A percentile compares a stretch with the other conserved stretches of the same genome.
Evolutionary conservation across 257 asterid genomes (phyloP).

Genomic region (Dorcoceras hygrometricum): DNA sequence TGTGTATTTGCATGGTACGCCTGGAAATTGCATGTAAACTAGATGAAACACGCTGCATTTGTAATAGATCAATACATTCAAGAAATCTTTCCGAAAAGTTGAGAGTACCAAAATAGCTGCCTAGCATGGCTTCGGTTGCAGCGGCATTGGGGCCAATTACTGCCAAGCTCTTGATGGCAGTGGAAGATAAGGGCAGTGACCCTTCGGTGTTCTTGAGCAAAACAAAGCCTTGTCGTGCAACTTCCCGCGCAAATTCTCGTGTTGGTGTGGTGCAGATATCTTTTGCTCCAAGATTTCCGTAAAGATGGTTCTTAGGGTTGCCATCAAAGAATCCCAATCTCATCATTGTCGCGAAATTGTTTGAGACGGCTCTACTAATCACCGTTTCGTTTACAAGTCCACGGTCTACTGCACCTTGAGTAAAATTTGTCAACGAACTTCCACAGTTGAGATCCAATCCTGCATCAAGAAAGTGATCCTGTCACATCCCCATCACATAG

Average conservation of each 20-base stretch:
- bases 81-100: neutral
- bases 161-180: constrained; percentile 60
- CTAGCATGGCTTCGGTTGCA: constrained; percentile 64
- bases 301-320: constrained; percentile 53
- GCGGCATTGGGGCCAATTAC: constrained; percentile 89
- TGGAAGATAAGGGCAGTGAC: constrained; percentile 60
- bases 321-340: constrained; percentile 94
- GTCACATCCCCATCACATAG: neutral
- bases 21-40: constrained; percentile 30
- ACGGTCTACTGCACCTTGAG: constrained; percentile 56
- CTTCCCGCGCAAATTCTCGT: constrained; percentile 81
- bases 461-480: constrained; percentile 23
- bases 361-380: constrained; percentile 51
- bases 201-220: constrained; percentile 63
- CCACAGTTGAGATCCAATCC: constrained; percentile 93
- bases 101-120: constrained; percentile 66
- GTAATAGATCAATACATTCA: neutral
- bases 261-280: constrained; percentile 66
- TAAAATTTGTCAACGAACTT: constrained; percentile 34
- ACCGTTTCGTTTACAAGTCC: constrained; percentile 62
- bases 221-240: constrained; percentile 81
- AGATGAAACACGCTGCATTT: neutral
- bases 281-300: constrained; percentile 83
- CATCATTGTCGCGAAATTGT: constrained; percentile 76
- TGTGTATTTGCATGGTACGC: constrained; percentile 67